phyloP scores from a whole-genome alignment of 768 basidiomycete genomes.

The Leccinum fibrillosum region DNA sequence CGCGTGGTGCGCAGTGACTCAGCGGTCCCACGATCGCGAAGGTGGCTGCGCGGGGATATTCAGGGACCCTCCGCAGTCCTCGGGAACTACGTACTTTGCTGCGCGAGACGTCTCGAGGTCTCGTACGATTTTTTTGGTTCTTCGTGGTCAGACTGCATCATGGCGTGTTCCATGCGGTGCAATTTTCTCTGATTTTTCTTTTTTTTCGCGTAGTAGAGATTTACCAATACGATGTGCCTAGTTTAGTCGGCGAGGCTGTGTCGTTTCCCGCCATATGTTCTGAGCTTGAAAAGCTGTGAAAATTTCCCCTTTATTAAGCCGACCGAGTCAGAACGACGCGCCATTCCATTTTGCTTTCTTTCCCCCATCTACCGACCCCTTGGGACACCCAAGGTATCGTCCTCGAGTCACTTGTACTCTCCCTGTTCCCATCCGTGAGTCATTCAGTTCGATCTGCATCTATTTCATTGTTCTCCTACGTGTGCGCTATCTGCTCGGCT shows the following conservation, averaged over 20 bases:
- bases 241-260: slow-evolving; percentile 18
- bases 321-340: slow-evolving; percentile 23
- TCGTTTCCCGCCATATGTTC: slow-evolving; percentile 25
- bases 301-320: slow-evolving; percentile 28
- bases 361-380: slow-evolving; percentile 19
- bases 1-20: slow-evolving; percentile 2
- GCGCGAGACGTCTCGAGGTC: background rate
- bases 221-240: slow-evolving; percentile 1
- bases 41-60: slow-evolving; percentile 3
- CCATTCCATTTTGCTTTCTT: slow-evolving; percentile 6
- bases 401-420: slow-evolving; percentile 23
- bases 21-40: background rate
- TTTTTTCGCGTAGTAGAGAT: background rate
- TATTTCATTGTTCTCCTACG: slow-evolving; percentile 30
- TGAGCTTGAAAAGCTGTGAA: slow-evolving; percentile 38
- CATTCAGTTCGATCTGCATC: slow-evolving; percentile 22
- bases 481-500: slow-evolving; percentile 22
- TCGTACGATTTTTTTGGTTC: background rate
- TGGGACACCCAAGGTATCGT: slow-evolving; percentile 20
- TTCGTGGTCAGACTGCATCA: background rate
- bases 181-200: background rate
- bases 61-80: slow-evolving; percentile 14
- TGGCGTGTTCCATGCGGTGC: background rate
- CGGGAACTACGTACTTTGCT: slow-evolving; percentile 6
- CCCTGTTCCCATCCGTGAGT: slow-evolving; percentile 24